Base-by-base conservation (phyloP, 2,329 filamentous ascomycete species). In the Monosporascus sp. region DNA sequence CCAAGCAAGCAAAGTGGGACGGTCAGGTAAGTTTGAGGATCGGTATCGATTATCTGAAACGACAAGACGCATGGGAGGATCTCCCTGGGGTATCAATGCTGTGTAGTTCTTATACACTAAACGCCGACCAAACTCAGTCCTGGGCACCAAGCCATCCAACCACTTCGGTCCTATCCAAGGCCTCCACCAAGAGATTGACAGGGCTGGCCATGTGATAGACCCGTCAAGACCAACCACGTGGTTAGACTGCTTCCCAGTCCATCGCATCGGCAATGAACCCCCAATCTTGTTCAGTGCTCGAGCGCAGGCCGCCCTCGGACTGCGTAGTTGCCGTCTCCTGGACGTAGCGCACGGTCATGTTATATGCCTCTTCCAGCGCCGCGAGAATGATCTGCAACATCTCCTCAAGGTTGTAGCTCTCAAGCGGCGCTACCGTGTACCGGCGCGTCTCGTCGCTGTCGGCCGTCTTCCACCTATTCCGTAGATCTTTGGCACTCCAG, bases 391-490 rank as follows among this genome's bases (percentile, higher is more conserved):
- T 70, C 5, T 70, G 67, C 2, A 89, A 70, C 56, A 89, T 86
- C 51, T 71, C 72, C 24, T 81, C 76, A 11, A 89, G 70, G 51
- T 86, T 79, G 58, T 88, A 84, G 57, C 81, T 79, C 53, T 78
- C 76, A 2, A 89, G 70, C 22, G 75, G 74, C 15, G 68, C 64
- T 22, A 63, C 66, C 46, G 46, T 50, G 17, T 54, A 55, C 22
- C 48, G 57, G 3, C 37, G 27, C 0, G 51, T 39, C n/a, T 57
- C 51, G 2, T 48, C 51, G 44, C 80, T 75, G 38, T 84, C 81
- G 0, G 80, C 84, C 51, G 84, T 81, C 69, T 90, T 90, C 86
- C 86, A 90, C 9, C 82, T 74, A 59, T 90, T 90, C 1, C 86
- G 74, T 52, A 88, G 75, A 57, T 88, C 84, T 64, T 90, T 90